These are phyloP conservation scores for Gnaphalium uliginosum DNA, from an alignment of 129 eudicot species.

Conservation along the genomic window DNA sequence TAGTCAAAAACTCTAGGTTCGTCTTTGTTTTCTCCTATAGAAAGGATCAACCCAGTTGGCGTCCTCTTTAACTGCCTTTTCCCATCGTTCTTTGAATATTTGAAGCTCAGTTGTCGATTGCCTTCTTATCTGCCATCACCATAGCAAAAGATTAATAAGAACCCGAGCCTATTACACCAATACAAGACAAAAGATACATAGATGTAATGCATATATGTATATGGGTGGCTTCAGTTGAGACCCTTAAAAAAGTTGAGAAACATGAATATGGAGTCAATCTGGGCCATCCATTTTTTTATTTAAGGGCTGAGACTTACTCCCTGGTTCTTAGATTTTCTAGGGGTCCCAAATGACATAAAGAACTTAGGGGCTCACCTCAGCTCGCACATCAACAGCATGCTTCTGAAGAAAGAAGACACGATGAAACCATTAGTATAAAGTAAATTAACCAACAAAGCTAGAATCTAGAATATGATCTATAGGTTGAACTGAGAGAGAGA, in stretches of 20 bases:
- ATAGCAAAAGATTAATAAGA: background rate
- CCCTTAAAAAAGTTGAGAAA: background rate
- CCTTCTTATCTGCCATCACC: conserved; percentile 61
- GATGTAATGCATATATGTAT: background rate
- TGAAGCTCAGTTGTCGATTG: conserved; percentile 75
- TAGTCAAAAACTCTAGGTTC: conserved; percentile 12
- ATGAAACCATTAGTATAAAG: conserved; percentile 2
- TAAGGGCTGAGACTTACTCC: background rate
- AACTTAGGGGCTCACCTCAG: conserved; percentile 53
- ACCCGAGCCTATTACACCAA: background rate
- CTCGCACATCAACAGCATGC: conserved; percentile 53
- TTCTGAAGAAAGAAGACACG: conserved; percentile 27
- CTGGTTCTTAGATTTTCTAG: background rate
- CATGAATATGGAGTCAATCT: background rate
- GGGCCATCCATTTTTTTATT: background rate
- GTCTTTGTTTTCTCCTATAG: conserved; percentile 35
- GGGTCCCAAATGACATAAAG: background rate
- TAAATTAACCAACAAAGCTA: background rate
- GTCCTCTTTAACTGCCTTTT: conserved; percentile 64
- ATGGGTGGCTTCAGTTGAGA: background rate
- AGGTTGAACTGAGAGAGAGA: background rate
- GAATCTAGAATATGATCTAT: background rate
- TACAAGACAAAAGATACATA: background rate
- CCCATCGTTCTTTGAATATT: conserved; percentile 72
- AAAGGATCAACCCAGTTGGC: conserved; percentile 66